Evolutionary conservation across 345 rosid species (phyloP).

Genomic region (Diplotaxis tenuifolia): DNA sequence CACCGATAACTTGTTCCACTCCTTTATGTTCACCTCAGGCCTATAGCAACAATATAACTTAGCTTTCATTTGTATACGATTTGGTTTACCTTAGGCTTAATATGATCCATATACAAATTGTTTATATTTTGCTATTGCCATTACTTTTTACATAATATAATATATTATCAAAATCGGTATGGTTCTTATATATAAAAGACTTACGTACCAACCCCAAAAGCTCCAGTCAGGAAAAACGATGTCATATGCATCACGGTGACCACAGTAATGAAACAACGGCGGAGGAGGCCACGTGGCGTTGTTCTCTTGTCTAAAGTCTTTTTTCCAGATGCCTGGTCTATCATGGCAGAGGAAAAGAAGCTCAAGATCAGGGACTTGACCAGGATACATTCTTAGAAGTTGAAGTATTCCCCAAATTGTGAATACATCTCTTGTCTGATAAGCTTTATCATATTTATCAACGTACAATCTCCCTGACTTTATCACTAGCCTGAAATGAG

Average conservation of each 20-base stretch:
- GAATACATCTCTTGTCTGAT: constrained; percentile 59
- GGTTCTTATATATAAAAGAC: too few species aligned
- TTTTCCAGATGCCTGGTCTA: constrained; percentile 39
- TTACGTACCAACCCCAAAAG: constrained; percentile 66
- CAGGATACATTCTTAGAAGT: constrained; percentile 67
- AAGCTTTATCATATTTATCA: constrained; percentile 41
- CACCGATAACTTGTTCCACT: constrained; percentile 48
- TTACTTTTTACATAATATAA: not conserved
- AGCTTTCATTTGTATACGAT: not conserved
- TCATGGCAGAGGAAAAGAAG: constrained; percentile 56
- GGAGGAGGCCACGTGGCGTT: constrained; percentile 43
- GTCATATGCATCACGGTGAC: constrained; percentile 42
- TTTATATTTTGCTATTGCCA: not conserved
- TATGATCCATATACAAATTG: not conserved
- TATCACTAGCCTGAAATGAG: constrained; percentile 53
- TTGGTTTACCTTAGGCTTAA: not conserved
- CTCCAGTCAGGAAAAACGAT: constrained; percentile 73
- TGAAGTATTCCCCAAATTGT: constrained; percentile 75
- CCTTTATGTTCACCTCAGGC: constrained; percentile 67
- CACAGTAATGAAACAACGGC: constrained; percentile 65
- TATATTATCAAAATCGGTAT: not conserved
- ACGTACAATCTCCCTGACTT: constrained; percentile 50
- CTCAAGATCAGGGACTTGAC: constrained; percentile 61
- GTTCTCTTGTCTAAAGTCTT: constrained; percentile 24
- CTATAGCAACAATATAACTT: constrained; percentile 16